A percentile compares a stretch with the other conserved stretches of the same genome.
phyloP scores from a whole-genome alignment of 2,329 filamentous ascomycete species.

The Colletotrichum cordylinicola region DNA sequence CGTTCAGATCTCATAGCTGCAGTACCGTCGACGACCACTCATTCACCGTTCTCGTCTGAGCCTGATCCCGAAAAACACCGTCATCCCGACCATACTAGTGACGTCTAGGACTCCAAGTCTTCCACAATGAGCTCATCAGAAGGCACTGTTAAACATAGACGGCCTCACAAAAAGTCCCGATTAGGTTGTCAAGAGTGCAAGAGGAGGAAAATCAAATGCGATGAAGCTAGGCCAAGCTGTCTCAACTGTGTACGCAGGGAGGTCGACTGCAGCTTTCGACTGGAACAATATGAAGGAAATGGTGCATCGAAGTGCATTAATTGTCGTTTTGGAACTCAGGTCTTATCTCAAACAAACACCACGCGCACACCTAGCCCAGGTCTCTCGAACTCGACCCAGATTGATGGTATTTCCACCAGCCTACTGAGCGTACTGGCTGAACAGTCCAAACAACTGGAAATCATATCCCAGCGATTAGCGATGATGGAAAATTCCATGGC shows the following conservation, averaged over 20 bases:
- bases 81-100: background rate
- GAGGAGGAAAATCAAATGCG: background rate
- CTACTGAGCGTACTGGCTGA: background rate
- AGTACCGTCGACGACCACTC: background rate
- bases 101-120: background rate
- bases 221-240: background rate
- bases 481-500: background rate
- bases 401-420: background rate
- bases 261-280: background rate
- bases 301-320: background rate
- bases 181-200: background rate
- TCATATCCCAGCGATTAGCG: background rate
- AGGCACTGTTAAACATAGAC: background rate
- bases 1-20: background rate
- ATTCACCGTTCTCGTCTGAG: background rate
- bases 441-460: background rate
- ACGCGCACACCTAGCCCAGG: background rate
- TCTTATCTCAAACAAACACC: background rate
- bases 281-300: background rate
- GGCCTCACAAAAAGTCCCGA: background rate
- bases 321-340: background rate
- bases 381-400: background rate
- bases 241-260: background rate
- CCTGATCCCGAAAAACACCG: background rate
- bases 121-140: background rate